A percentile compares a stretch with the other conserved stretches of the same genome.
phyloP scores from a whole-genome alignment of 768 basidiomycete species.

The Russula sp. region DNA sequence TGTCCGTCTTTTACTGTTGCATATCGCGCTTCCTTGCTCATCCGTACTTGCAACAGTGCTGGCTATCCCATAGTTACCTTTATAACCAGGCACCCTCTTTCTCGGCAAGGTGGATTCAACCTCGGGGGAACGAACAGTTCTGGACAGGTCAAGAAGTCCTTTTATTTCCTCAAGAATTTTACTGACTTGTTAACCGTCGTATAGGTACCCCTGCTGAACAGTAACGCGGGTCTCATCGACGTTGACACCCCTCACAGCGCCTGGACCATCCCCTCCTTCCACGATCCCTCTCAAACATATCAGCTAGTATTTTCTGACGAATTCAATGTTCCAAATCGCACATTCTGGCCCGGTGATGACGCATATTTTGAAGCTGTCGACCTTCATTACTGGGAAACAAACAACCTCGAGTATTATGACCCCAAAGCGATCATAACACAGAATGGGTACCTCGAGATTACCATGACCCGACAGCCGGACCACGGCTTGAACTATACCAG shows the following conservation, averaged over 20 bases:
- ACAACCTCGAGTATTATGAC: constrained; percentile 79
- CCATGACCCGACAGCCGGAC: constrained; percentile 58
- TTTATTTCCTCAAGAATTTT: neutral
- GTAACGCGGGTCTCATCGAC: constrained; percentile 51
- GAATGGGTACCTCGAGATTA: constrained; percentile 44
- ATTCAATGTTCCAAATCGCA: constrained; percentile 74
- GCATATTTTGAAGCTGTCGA: constrained; percentile 53
- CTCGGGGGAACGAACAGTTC: constrained; percentile 48
- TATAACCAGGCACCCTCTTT: constrained; percentile 30
- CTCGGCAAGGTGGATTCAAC: constrained; percentile 42
- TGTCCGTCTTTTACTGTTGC: constrained; percentile 21
- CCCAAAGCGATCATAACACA: constrained; percentile 56
- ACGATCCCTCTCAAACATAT: constrained; percentile 57
- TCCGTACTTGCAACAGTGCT: constrained; percentile 32
- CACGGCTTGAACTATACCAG: constrained; percentile 60
- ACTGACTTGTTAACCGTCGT: neutral
- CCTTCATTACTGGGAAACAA: constrained; percentile 47
- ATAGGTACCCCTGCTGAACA: constrained; percentile 56
- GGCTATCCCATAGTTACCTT: constrained; percentile 41
- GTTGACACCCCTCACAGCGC: constrained; percentile 56
- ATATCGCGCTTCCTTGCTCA: neutral
- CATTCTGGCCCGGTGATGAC: constrained; percentile 77
- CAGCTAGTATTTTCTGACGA: constrained; percentile 87
- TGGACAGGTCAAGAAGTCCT: constrained; percentile 40
- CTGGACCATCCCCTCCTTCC: constrained; percentile 51